A percentile compares a stretch with the other conserved stretches of the same genome.
phyloP scores from a whole-genome alignment of 306 rosid genomes.

The Luffa aegyptiaca region DNA sequence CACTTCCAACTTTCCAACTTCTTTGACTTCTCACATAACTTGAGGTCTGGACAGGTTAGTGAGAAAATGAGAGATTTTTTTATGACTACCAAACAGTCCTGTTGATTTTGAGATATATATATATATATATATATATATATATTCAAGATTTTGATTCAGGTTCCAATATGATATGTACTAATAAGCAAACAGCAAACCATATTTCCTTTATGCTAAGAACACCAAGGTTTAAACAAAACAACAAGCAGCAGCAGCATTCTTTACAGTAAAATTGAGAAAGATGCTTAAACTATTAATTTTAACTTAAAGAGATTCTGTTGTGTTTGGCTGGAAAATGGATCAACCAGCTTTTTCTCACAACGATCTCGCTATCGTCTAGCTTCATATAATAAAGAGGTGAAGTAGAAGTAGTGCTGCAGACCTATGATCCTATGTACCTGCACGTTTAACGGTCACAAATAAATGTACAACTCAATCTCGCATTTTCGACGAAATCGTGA shows the following conservation, averaged over 20 bases:
- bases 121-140: too few species aligned
- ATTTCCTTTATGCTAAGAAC: conserved; percentile 17
- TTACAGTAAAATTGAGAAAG: conserved; percentile 25
- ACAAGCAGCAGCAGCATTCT: conserved; percentile 6
- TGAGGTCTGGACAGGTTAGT: too few species aligned
- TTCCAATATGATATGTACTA: background rate
- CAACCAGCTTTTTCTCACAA: conserved; percentile 22
- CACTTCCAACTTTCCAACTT: background rate
- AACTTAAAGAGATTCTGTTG: conserved; percentile 22
- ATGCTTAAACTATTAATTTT: conserved; percentile 17
- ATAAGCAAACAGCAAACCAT: background rate
- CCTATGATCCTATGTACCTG: conserved; percentile 15
- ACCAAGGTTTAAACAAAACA: conserved; percentile 10
- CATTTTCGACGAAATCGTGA: background rate
- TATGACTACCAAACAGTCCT: background rate
- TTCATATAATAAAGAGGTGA: background rate
- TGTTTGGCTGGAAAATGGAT: conserved; percentile 32
- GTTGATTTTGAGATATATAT: background rate
- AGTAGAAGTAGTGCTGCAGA: conserved; percentile 3
- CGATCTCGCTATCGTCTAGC: conserved; percentile 6
- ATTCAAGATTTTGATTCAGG: background rate
- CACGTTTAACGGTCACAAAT: background rate
- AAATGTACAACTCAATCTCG: background rate
- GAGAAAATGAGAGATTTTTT: background rate
- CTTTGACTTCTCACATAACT: background rate